Conservation (phyloP, 306 rosid species). For the Corylus americana region DNA sequence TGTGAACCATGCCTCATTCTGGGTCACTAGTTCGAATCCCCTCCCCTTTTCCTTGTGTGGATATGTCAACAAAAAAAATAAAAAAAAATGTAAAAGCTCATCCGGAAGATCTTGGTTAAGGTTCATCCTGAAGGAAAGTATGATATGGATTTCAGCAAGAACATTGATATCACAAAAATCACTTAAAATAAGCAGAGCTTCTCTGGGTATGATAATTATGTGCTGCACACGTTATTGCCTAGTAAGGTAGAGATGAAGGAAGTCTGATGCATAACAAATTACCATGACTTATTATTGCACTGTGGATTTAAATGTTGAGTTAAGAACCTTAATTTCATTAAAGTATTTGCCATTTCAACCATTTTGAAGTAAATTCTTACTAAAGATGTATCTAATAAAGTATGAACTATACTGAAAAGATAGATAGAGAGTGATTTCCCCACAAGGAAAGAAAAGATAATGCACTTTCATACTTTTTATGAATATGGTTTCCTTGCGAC, state of each 20-base stretch:
- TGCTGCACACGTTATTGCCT: constrained; percentile 82
- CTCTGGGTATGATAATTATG: constrained; percentile 84
- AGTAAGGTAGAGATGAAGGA: constrained; percentile 94
- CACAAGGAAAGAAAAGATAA: constrained; percentile 2
- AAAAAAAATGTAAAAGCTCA: not conserved
- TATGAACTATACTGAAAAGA: not conserved
- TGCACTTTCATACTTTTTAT: not conserved
- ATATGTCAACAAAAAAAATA: too few relatives aligned
- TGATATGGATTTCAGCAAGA: constrained; percentile 85
- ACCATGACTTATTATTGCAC: not conserved
- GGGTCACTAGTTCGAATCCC: too few relatives aligned
- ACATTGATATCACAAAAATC: constrained; percentile 80
- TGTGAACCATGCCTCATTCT: too few relatives aligned
- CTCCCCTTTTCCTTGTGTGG: too few relatives aligned
- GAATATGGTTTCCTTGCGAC: not conserved
- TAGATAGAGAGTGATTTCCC: not conserved
- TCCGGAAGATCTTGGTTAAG: not conserved
- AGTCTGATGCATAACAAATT: constrained; percentile 33
- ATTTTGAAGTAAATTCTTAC: not conserved
- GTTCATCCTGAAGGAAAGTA: constrained; percentile 59
- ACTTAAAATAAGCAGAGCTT: constrained; percentile 89
- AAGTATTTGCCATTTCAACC: not conserved
- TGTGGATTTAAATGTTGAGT: not conserved
- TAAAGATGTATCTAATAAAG: not conserved
- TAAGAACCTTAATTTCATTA: not conserved